Evolutionary conservation across 768 basidiomycete species (phyloP), one percentile per base, ranked within the genome.

Genomic region (Kwoniella shandongensis): DNA sequence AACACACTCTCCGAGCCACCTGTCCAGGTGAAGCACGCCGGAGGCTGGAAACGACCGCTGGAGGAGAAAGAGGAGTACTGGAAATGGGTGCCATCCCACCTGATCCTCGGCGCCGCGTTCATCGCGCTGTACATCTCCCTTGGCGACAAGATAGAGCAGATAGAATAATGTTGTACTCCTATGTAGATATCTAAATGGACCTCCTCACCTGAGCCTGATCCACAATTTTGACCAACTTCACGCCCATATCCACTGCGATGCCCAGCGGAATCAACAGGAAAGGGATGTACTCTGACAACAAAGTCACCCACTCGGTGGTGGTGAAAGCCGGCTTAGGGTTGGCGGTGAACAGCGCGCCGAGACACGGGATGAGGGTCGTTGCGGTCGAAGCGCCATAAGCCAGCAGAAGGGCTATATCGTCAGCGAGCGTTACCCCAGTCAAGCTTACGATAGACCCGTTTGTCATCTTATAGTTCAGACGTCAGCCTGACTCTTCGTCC

Each of bases 341-440:
- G 2, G 82, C 81, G 18, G 80, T 75, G n/a, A 89, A 72, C 30
- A 91, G 72, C 27, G 82, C 79, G 12, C 80, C 75, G 45, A 92
- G 72, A 68, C 87, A 89, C 0, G 90, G 84, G 30, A 89, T 75
- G 13, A 86, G 86, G 0, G 89, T 90, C 0, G 88, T 91, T 0
- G 83, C 80, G 2, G 88, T 86, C 0, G 87, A 88, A 0, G 88
- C 86, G 26, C 81, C 88, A 75, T 91, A 92, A 26, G 86, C 73
- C 8, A 87, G 78, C 13, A 92, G 77, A 29, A 89, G 79, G 25
- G 75, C 73, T 75, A 54, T 86, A 87, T 42, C n/a, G n/a, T n/a
- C n/a, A n/a, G n/a, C n/a, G n/a, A n/a, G n/a, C n/a, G n/a, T n/a
- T n/a, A n/a, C n/a, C n/a, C n/a, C n/a, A n/a, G 86, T 81, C 13